Percentiles rank a stretch among this genome's conserved stretches.
Conservation (phyloP, 768 basidiomycete species). For the Coprinellus micaceus region DNA sequence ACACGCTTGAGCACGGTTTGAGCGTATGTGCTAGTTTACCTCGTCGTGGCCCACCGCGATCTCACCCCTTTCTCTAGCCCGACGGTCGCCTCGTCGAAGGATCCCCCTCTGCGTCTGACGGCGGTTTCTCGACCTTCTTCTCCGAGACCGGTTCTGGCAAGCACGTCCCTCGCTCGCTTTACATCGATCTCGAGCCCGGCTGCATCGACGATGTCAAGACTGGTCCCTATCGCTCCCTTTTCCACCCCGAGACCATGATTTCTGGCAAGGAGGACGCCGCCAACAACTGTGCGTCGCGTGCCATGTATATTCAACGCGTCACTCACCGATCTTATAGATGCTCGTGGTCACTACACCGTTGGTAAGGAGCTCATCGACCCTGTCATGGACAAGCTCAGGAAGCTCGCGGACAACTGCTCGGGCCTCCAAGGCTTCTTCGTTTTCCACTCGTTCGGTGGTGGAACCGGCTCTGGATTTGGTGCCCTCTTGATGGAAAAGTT, state of each 20-base stretch:
- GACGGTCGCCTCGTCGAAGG: conserved; percentile 87
- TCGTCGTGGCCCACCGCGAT: conserved; percentile 14
- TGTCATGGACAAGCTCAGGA: conserved; percentile 95
- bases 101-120: conserved; percentile 71
- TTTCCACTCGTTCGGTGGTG: conserved; percentile 99
- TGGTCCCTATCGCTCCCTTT: conserved; percentile 92
- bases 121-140: conserved; percentile 99
- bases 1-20: conserved; percentile 97
- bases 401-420: conserved; percentile 94
- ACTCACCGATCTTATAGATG: conserved; percentile 52
- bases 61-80: conserved; percentile 51
- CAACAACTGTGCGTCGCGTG: conserved; percentile 77
- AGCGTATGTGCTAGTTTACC: conserved; percentile 58
- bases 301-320: conserved; percentile 2
- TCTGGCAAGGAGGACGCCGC: conserved; percentile 99
- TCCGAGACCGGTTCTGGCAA: conserved; percentile 96
- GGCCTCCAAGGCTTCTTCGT: conserved; percentile 99
- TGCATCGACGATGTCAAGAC: conserved; percentile 97
- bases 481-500: conserved; percentile 95
- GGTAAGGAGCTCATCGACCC: conserved; percentile 97
- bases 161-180: conserved; percentile 95
- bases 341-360: conserved; percentile 97
- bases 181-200: conserved; percentile 96
- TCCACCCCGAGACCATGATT: conserved; percentile 98
- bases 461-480: conserved; percentile 98